phyloP scores from a whole-genome alignment of 257 asterid species.

The Nicotiana tabacum region DNA sequence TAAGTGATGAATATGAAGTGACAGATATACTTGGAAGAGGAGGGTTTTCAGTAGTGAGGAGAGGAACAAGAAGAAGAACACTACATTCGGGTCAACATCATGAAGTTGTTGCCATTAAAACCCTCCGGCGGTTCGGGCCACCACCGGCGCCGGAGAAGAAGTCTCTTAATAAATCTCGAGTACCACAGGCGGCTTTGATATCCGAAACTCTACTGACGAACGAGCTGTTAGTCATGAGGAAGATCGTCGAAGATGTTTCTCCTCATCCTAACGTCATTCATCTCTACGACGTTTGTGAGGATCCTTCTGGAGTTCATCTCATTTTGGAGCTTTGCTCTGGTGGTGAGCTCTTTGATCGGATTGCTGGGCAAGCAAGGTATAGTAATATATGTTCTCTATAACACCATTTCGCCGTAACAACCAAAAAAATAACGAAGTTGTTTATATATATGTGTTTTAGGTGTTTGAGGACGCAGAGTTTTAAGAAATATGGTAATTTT shows the following conservation, averaged over 20 bases:
- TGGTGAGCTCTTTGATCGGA: conserved; percentile 77
- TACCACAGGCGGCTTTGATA: conserved; percentile 41
- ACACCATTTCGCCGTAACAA: too few relatives aligned
- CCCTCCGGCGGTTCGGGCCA: conserved; percentile 49
- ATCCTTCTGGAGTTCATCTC: conserved; percentile 54
- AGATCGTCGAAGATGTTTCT: conserved; percentile 73
- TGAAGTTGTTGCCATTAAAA: conserved; percentile 60
- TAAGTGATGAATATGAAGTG: conserved; percentile 63
- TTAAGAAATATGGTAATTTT: not conserved
- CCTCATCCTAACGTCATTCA: conserved; percentile 84
- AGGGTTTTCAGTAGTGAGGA: conserved; percentile 75
- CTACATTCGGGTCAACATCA: too few relatives aligned
- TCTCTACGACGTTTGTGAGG: conserved; percentile 67
- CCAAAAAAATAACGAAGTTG: too few relatives aligned
- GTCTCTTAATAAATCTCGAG: not conserved
- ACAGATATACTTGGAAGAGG: conserved; percentile 67
- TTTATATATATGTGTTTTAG: too few relatives aligned
- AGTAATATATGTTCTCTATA: too few relatives aligned
- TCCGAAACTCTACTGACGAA: conserved; percentile 64
- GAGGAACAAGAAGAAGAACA: conserved; percentile 36
- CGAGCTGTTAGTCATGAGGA: conserved; percentile 73
- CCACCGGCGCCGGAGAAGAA: not conserved
- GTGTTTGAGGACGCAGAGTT: too few relatives aligned
- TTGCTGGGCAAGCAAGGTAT: conserved; percentile 58
- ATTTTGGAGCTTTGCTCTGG: conserved; percentile 75